Conservation (phyloP, 192 early-diverging fungal genomes). For the Backusella tarrabulga region DNA sequence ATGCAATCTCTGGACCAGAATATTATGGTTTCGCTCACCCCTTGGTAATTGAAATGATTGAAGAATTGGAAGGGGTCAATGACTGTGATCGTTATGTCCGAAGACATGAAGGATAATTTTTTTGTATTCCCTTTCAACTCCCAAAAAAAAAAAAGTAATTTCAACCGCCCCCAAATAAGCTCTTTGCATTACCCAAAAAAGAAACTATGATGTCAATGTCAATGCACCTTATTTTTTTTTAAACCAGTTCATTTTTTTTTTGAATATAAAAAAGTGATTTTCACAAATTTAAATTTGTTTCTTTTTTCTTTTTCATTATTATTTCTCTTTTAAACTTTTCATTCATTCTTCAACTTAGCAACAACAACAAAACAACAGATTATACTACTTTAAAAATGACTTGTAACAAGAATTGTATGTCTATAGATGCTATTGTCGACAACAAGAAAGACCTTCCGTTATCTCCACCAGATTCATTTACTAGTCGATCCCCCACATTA, state of each 20-base stretch:
- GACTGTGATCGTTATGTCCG: slow-evolving; percentile 57
- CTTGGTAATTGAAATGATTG: slow-evolving; percentile 71
- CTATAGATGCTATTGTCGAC: neutral
- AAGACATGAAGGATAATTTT: neutral
- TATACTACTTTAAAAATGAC: neutral
- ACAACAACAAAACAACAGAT: neutral
- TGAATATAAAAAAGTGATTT: neutral
- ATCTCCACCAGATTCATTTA: slow-evolving; percentile 10
- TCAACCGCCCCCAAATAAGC: neutral
- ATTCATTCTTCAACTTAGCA: neutral
- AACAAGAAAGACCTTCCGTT: neutral
- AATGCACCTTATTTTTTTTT: slow-evolving; percentile 9
- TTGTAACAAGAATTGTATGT: neutral
- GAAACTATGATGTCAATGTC: slow-evolving; percentile 13
- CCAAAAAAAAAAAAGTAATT: neutral
- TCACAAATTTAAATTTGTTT: neutral
- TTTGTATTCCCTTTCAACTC: neutral
- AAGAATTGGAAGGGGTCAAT: slow-evolving; percentile 69
- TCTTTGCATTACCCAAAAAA: neutral
- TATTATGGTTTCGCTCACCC: slow-evolving; percentile 84
- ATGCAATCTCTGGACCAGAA: slow-evolving; percentile 78
- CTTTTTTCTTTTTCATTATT: neutral
- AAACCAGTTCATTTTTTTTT: neutral
- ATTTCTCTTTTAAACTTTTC: neutral
- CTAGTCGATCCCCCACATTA: neutral